phyloP scores from a whole-genome alignment of 108 stramenopile genomes.

The Cyclotella cryptica region DNA sequence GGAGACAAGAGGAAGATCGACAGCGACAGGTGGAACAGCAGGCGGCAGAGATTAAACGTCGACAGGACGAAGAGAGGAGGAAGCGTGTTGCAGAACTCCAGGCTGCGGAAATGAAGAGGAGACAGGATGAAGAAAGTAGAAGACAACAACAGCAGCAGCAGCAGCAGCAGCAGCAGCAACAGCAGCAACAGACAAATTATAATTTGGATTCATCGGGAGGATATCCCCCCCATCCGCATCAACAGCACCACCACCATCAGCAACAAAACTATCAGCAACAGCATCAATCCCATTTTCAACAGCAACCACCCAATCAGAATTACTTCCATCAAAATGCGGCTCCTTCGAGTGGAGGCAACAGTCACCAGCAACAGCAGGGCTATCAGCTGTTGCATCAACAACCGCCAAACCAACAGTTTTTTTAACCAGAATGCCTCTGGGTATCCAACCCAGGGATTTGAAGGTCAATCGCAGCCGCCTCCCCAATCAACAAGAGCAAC shows the following conservation, averaged over 20 bases:
- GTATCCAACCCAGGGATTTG: slow-evolving; percentile 44
- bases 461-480: slow-evolving; percentile 25
- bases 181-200: slow-evolving; percentile 26
- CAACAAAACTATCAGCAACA: slow-evolving; percentile 40
- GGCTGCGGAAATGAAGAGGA: slow-evolving; percentile 41
- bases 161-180: slow-evolving; percentile 32
- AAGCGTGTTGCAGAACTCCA: slow-evolving; percentile 40
- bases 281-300: not conserved
- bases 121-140: slow-evolving; percentile 42
- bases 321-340: slow-evolving; percentile 25
- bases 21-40: slow-evolving; percentile 62
- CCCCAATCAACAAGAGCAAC: slow-evolving; percentile 26
- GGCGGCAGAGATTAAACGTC: slow-evolving; percentile 53
- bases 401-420: slow-evolving; percentile 33
- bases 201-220: too few relatives aligned
- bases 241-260: slow-evolving; percentile 48
- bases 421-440: slow-evolving; percentile 30
- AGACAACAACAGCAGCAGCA: slow-evolving; percentile 43
- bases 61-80: slow-evolving; percentile 57
- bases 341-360: slow-evolving; percentile 5
- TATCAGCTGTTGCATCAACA: slow-evolving; percentile 42
- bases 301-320: slow-evolving; percentile 49
- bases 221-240: too few relatives aligned
- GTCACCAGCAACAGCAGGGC: slow-evolving; percentile 42
- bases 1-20: slow-evolving; percentile 59